Conservation (phyloP, 163 green algal genomes). For the Scenedesmus sp. region DNA sequence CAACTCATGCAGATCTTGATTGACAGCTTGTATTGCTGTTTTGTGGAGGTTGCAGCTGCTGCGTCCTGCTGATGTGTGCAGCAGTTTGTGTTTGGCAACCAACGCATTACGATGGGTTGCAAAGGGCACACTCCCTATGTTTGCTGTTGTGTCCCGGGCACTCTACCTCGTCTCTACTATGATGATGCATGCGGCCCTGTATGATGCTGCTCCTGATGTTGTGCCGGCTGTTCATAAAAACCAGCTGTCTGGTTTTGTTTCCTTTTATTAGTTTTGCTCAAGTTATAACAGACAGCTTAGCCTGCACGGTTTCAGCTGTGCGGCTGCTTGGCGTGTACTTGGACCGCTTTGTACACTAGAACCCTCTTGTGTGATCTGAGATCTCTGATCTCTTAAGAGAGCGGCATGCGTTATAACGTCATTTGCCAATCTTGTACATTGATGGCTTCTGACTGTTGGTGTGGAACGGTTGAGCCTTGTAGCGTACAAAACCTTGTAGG, state of each 20-base stretch:
- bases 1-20: neutral
- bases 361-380: neutral
- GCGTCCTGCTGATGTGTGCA: neutral
- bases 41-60: neutral
- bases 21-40: neutral
- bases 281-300: neutral
- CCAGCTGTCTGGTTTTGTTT: neutral
- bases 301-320: neutral
- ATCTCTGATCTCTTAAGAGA: neutral
- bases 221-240: neutral
- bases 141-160: neutral
- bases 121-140: neutral
- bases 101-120: neutral
- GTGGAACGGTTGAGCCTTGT: neutral
- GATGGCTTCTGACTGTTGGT: neutral
- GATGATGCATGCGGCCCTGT: neutral
- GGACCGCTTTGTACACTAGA: neutral
- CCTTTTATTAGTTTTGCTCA: neutral
- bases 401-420: neutral
- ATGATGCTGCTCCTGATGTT: neutral
- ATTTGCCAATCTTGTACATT: neutral
- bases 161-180: neutral
- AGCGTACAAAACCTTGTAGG: no score
- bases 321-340: neutral
- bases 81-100: neutral